phyloP scores from a whole-genome alignment of 495 filamentous ascomycete genomes.

The Lepidopterella palustris region DNA sequence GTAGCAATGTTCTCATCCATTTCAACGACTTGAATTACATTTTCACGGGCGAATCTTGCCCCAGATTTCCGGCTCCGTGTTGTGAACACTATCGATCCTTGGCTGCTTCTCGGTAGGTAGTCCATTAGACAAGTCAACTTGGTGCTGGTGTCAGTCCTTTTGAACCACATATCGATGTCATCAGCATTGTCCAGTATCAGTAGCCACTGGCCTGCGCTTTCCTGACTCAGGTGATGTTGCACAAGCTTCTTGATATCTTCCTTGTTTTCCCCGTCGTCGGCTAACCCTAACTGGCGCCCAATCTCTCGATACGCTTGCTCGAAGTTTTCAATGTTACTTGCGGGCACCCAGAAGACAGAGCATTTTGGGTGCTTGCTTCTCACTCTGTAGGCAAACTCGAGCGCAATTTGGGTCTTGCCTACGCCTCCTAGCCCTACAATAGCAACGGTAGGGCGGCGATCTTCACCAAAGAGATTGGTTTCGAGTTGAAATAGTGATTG shows the following conservation, averaged over 20 bases:
- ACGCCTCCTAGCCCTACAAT: slow-evolving; percentile 27
- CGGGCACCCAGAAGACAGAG: slow-evolving; percentile 27
- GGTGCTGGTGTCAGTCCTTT: not conserved
- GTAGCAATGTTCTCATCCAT: slow-evolving; percentile 19
- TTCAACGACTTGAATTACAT: slow-evolving; percentile 18
- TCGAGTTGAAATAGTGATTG: slow-evolving; percentile 3
- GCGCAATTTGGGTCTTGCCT: slow-evolving; percentile 26
- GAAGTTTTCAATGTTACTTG: slow-evolving; percentile 17
- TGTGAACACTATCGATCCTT: slow-evolving; percentile 24
- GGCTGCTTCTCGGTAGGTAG: slow-evolving; percentile 20
- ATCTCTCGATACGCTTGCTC: slow-evolving; percentile 32
- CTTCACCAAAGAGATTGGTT: slow-evolving; percentile 2
- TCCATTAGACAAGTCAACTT: slow-evolving; percentile 6
- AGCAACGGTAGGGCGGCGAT: slow-evolving; percentile 6
- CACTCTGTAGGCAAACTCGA: slow-evolving; percentile 21
- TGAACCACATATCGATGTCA: slow-evolving; percentile 29
- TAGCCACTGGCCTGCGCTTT: slow-evolving; percentile 31
- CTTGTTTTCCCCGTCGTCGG: slow-evolving; percentile 5
- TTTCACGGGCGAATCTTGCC: not conserved
- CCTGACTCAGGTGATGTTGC: no score
- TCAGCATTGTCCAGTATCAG: slow-evolving; percentile 40
- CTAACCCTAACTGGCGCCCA: slow-evolving; percentile 20
- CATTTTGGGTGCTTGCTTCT: slow-evolving; percentile 13
- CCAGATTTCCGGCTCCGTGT: slow-evolving; percentile 16
- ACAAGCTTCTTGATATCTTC: slow-evolving; percentile 27